Base-by-base conservation (phyloP, 2,329 filamentous ascomycete genomes). In the Helicocarpus griseus region DNA sequence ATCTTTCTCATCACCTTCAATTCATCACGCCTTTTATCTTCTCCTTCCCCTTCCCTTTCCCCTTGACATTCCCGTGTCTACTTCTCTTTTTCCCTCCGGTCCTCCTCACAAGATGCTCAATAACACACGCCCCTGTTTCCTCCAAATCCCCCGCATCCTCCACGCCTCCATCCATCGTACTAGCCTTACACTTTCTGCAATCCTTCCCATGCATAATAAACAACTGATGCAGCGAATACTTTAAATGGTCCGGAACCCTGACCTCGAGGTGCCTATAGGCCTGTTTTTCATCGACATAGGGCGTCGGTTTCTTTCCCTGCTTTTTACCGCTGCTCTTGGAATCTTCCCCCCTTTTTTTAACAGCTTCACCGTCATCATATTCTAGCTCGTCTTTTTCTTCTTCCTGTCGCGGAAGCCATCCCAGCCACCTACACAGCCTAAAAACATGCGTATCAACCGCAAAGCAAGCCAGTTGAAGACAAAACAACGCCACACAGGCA, bases 371-470 rank as follows among this genome's bases (percentile, higher is more conserved):
- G n/a, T n/a, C n/a, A n/a, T n/a, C n/a, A n/a, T n/a, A n/a, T n/a
- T 19, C 36, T 39, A 19, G 17, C 36, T 19, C 36, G 14, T 26
- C 14, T 11, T 9, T 19, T 51, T 67, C 54, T 45, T 62, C 36
- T 62, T 57, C 36, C 60, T 57, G 66, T 6, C 71, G 63, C 0
- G 81, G 81, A 1, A 83, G 70, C 81, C 81, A 84, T 22, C 76
- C 75, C 0, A 85, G 72, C 73, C 81, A 82, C 49, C 77, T 77
- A 57, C 74, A 77, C 13, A 84, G 73, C 1, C 81, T 77, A 60
- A 83, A 83, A 53, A 84, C 80, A 62, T 85, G 81, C 1, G 81
- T 85, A 57, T 85, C 81, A 7, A 84, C 81, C 0, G 81, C 81
- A 56, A 85, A 84, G 50, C 73, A 77, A 2, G 81, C 80, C 0